These are phyloP conservation scores for Echites panduratus DNA, from an alignment of 257 asterid species.

Conservation along the genomic window DNA sequence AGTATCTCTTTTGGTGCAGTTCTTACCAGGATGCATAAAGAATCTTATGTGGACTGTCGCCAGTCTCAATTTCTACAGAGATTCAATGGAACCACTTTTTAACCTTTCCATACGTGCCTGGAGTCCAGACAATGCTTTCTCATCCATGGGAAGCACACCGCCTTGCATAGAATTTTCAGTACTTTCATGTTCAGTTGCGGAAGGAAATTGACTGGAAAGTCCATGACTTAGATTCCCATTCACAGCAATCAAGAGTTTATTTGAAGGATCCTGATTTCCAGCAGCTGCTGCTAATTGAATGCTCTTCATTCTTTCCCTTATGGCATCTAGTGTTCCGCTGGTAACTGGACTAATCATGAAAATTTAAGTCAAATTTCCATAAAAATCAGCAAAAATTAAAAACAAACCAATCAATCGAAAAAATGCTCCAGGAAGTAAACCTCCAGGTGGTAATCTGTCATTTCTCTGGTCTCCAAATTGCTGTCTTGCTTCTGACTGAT, in stretches of 20 bases:
- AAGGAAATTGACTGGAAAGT: conserved; percentile 29
- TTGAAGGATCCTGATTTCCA: conserved; percentile 55
- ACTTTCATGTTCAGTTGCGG: conserved; percentile 37
- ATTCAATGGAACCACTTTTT: conserved; percentile 83
- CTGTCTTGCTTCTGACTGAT: conserved; percentile 46
- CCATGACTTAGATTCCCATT: conserved; percentile 42
- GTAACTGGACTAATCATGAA: conserved; percentile 51
- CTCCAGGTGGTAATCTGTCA: conserved; percentile 81
- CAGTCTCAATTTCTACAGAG: conserved; percentile 27
- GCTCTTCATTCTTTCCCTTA: conserved; percentile 98
- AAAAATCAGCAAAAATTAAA: conserved; percentile 1
- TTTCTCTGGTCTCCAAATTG: conserved; percentile 56
- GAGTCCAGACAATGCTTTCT: conserved; percentile 91
- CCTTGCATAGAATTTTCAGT: conserved; percentile 45
- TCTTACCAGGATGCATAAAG: conserved; percentile 23
- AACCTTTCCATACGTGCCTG: conserved; percentile 99
- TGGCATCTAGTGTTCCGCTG: conserved; percentile 85
- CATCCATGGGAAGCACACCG: conserved; percentile 88
- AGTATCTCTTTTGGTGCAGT: conserved; percentile 25
- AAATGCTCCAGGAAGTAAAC: conserved; percentile 25
- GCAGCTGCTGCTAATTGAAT: conserved; percentile 72
- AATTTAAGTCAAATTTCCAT: conserved; percentile 7
- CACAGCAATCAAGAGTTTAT: conserved; percentile 47
- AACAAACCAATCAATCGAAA: neutral
- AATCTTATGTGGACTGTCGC: conserved; percentile 9